Evolutionary conservation across 2,329 filamentous ascomycete genomes (phyloP), one percentile per base, ranked within the genome.

Genomic region (Myriosclerotinia curreyana): DNA sequence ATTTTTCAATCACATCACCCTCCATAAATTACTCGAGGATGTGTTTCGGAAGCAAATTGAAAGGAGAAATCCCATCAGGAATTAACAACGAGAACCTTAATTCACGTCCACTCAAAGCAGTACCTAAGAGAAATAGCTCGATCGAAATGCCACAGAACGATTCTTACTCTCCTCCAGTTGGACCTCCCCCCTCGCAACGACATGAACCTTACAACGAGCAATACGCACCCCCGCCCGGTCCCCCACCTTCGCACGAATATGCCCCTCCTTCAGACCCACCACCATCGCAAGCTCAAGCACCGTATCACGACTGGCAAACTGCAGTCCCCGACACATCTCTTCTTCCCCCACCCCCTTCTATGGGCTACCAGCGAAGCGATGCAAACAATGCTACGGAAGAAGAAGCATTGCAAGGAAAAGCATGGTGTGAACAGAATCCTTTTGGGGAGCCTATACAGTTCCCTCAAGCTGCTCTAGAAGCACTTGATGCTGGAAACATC

Each of bases 291-390:
- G 40, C 68, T 11, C 66, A 70, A 60, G 64, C 65, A 48, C 70
- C 71, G 63, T 74, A 85, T 69, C 88, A 92, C 73, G 85, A 90
- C 76, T 92, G 90, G 90, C 81, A 86, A 69, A 73, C 82, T 8
- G 83, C 86, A 3, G 87, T 92, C 1, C 88, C 89, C 0, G 89
- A 92, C 74, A 91, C 85, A 1, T 80, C 88, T 0, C 80, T 90
- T 12, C 84, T 92, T 51, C 89, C 89, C 1, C 89, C 89, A 0
- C 90, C 90, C 0, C 90, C 90, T 0, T 82, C 83, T 38, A 81
- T 91, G 62, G 84, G 84, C 56, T 85, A 86, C 71, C 85, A 90
- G 66, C 77, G 75, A 40, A 91, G 88, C 15, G 85, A 86, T 0
- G 82, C 87, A 2, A 86, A 85, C 72, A 94, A 94, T 75, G 87